phyloP scores from a whole-genome alignment of 2,329 filamentous ascomycete genomes.

The Proliferodiscus dingleyae region DNA sequence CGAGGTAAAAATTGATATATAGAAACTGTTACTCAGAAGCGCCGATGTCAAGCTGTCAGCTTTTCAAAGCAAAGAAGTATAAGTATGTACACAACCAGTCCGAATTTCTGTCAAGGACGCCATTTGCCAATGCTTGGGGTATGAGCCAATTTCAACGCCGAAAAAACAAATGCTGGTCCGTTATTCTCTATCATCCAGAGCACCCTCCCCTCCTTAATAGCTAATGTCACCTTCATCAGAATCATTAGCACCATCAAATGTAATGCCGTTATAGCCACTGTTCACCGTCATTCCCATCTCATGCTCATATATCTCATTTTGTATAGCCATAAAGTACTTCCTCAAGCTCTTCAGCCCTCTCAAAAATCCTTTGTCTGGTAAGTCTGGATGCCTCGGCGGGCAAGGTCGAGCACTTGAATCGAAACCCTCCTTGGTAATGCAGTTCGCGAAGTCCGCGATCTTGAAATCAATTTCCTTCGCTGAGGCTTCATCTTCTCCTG shows the following conservation, averaged over 20 bases:
- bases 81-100: slow-evolving; percentile 5
- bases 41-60: background rate
- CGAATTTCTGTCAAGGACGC: slow-evolving; percentile 4
- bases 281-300: slow-evolving; percentile 16
- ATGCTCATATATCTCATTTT: slow-evolving; percentile 62
- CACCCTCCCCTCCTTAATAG: slow-evolving; percentile 16
- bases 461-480: slow-evolving; percentile 76
- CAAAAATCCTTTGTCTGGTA: slow-evolving; percentile 84
- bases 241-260: slow-evolving; percentile 6
- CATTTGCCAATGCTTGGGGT: slow-evolving; percentile 23
- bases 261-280: slow-evolving; percentile 3
- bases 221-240: slow-evolving; percentile 24
- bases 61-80: slow-evolving; percentile 9
- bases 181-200: slow-evolving; percentile 1
- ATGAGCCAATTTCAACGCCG: slow-evolving; percentile 14
- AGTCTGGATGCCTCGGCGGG: slow-evolving; percentile 73
- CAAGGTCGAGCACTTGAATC: slow-evolving; percentile 56
- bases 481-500: slow-evolving; percentile 34
- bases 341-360: slow-evolving; percentile 74
- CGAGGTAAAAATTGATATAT: too few relatives aligned
- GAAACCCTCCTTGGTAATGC: slow-evolving; percentile 80
- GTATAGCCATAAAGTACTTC: slow-evolving; percentile 82
- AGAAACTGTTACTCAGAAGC: too few relatives aligned
- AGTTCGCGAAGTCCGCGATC: slow-evolving; percentile 98
- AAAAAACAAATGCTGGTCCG: slow-evolving; percentile 6